Evolutionary conservation across 345 rosid species (phyloP).

Genomic region (Garcia nutans): DNA sequence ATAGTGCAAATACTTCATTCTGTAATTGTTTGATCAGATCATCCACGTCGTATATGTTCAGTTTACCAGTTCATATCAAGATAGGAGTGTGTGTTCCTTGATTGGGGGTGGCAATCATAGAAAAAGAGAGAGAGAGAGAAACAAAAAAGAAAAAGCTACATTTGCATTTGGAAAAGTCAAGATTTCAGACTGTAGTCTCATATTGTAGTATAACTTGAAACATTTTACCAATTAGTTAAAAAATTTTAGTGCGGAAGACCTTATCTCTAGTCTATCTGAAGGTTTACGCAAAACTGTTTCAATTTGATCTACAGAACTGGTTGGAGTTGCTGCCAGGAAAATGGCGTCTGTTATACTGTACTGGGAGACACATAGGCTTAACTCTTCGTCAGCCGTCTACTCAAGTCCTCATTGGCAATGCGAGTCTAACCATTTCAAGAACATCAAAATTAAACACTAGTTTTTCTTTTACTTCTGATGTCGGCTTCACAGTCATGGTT

Average conservation of each 20-base stretch:
- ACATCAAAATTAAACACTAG: conserved; percentile 36
- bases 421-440: conserved; percentile 48
- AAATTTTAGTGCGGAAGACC: not conserved
- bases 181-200: no score
- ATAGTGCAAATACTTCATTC: not conserved
- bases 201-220: not conserved
- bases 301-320: conserved; percentile 57
- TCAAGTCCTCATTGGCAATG: conserved; percentile 71
- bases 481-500: conserved; percentile 58
- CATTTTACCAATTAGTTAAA: not conserved
- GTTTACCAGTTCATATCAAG: not conserved
- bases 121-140: no score
- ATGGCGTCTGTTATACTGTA: conserved; percentile 83
- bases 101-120: no score
- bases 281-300: conserved; percentile 4
- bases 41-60: not conserved
- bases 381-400: conserved; percentile 81
- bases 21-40: not conserved
- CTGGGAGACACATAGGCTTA: conserved; percentile 84
- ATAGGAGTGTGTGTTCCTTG: no score
- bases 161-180: not conserved
- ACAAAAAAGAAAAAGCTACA: no score
- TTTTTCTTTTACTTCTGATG: conserved; percentile 52
- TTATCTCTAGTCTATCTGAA: not conserved
- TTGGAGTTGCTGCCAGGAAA: conserved; percentile 79